phyloP scores from a whole-genome alignment of 2,329 filamentous ascomycete genomes.

The Coniochaeta sp. region DNA sequence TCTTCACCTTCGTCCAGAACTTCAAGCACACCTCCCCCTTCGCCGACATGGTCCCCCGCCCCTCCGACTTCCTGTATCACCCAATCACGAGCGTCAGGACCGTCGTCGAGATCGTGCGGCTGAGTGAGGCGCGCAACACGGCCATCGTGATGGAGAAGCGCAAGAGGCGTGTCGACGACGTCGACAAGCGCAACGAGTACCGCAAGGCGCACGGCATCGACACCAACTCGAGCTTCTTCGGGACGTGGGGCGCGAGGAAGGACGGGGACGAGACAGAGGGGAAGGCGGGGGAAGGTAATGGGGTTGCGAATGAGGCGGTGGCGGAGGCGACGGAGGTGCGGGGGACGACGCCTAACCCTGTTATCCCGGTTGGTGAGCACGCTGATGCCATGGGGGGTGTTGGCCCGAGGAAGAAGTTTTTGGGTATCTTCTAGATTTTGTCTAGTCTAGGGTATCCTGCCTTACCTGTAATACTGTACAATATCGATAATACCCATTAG shows the following conservation, averaged over 20 bases:
- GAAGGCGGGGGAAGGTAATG: conserved; percentile 35
- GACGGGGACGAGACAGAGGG: conserved; percentile 29
- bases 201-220: conserved; percentile 80
- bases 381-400: conserved; percentile 5
- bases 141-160: conserved; percentile 64
- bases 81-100: conserved; percentile 61
- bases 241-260: conserved; percentile 13
- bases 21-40: conserved; percentile 76
- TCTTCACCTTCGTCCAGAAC: conserved; percentile 69
- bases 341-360: conserved; percentile 2
- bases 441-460: conserved; percentile 3
- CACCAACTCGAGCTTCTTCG: conserved; percentile 43
- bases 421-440: conserved; percentile 71
- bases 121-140: conserved; percentile 69
- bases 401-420: conserved; percentile 63
- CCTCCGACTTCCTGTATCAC: conserved; percentile 60
- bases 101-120: conserved; percentile 64
- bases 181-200: conserved; percentile 79
- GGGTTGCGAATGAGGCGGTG: conserved; percentile 24
- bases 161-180: conserved; percentile 70
- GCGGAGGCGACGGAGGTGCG: conserved; percentile 8
- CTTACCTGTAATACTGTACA: not conserved
- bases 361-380: not conserved
- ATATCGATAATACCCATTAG: not conserved
- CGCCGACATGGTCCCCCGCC: conserved; percentile 67